Base-by-base conservation (phyloP, 2,329 filamentous ascomycete species). In the Phoma herbarum region DNA sequence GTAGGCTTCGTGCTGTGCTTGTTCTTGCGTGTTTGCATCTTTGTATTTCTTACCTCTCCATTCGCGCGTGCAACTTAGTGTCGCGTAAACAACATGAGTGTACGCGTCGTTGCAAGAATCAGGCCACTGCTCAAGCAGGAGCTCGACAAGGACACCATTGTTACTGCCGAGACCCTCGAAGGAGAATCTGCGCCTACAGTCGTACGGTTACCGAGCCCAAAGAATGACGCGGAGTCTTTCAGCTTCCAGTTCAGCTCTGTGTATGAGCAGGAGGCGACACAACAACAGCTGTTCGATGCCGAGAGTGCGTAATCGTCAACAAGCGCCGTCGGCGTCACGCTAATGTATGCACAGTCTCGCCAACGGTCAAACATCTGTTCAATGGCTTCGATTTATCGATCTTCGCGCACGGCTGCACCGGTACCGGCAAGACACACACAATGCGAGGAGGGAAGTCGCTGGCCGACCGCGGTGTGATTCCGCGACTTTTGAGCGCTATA, bases 241-340 rank as follows among this genome's bases (percentile, higher is more conserved):
- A 93, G 90, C 52, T 99, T 98, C 76, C 87, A 93, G 51, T 98
- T 98, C 84, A 96, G 95, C 82, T 87, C 90, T 67, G 94, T 98
- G 54, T 98, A 97, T 77, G 92, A 92, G 72, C 86, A 89, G 69
- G 78, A 85, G 33, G 89, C 91, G 16, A 87, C 91, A 9, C 94
- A 99, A 76, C 91, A 97, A 77, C 86, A 91, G 64, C 80, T 99
- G 57, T 99, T 96, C 76, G 91, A 93, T 64, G 86, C 89, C 35
- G 94, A 98, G 86, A 91, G 92, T 93, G 83, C 52, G 62, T 68
- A 42, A 8, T 29, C 12, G 29, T 35, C 31, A 46, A 23, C 31
- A 18, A 23, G 18, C 46, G 23, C 48, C 45, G 42, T 47, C 41
- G 35, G 42, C 51, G 56, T 49, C 54, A 23, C 37, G 59, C 64